Percentiles rank a stretch among this genome's conserved stretches.
Evolutionary conservation across 352 stramenopile species (phyloP).

Genomic region (Phytophthora capsici): DNA sequence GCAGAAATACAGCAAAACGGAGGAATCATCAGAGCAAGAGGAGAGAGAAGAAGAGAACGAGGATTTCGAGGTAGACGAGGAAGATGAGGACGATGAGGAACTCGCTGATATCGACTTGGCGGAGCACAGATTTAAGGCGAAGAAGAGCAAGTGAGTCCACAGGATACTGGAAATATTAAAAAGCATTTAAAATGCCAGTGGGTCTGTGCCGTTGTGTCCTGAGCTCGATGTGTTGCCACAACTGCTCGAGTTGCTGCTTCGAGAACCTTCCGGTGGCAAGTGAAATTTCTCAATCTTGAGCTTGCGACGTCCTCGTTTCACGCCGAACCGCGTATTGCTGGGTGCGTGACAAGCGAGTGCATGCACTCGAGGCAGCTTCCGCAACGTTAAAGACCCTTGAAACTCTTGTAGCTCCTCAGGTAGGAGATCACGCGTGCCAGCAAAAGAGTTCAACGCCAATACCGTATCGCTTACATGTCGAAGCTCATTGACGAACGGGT

Average conservation of each 20-base stretch:
- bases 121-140: slow-evolving; percentile 44
- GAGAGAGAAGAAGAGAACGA: slow-evolving; percentile 20
- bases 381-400: slow-evolving; percentile 59
- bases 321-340: slow-evolving; percentile 61
- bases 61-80: slow-evolving; percentile 14
- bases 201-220: slow-evolving; percentile 14
- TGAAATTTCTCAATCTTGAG: slow-evolving; percentile 86
- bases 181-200: slow-evolving; percentile 28
- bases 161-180: not conserved
- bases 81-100: slow-evolving; percentile 18
- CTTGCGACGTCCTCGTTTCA: slow-evolving; percentile 75
- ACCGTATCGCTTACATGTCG: slow-evolving; percentile 66
- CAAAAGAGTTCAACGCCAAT: slow-evolving; percentile 64
- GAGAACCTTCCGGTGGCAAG: slow-evolving; percentile 67
- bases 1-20: slow-evolving; percentile 54
- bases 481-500: slow-evolving; percentile 49
- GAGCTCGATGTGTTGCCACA: slow-evolving; percentile 10
- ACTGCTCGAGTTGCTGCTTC: slow-evolving; percentile 35
- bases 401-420: slow-evolving; percentile 68
- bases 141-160: slow-evolving; percentile 15
- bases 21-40: slow-evolving; percentile 13
- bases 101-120: slow-evolving; percentile 28
- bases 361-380: slow-evolving; percentile 66
- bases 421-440: slow-evolving; percentile 61
- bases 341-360: slow-evolving; percentile 59